A percentile compares a stretch with the other conserved stretches of the same genome.
Evolutionary conservation across 129 eudicot genomes (phyloP).

Genomic region (Flaveria ramosissima): DNA sequence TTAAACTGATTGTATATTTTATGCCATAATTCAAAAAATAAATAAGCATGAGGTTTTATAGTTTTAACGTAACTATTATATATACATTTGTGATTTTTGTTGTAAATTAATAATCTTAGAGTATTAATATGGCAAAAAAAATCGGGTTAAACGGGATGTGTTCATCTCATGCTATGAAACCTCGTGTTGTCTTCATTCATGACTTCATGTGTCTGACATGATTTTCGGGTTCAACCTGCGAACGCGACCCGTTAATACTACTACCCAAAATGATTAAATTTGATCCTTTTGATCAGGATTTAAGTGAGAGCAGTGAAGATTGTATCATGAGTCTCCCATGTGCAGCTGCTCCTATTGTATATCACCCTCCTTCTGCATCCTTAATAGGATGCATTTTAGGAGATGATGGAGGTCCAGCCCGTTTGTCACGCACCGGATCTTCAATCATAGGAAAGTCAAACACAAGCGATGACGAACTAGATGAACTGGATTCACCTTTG

Average conservation of each 20-base stretch:
- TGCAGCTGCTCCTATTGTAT: conserved; percentile 54
- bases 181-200: too few relatives aligned
- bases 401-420: conserved; percentile 40
- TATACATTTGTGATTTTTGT: too few relatives aligned
- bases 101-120: too few relatives aligned
- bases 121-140: too few relatives aligned
- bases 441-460: conserved; percentile 62
- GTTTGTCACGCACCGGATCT: conserved; percentile 60
- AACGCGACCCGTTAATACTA: neutral
- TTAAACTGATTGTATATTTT: too few relatives aligned
- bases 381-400: conserved; percentile 49
- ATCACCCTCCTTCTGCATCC: conserved; percentile 59
- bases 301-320: conserved; percentile 43
- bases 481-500: conserved; percentile 75
- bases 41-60: too few relatives aligned
- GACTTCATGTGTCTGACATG: neutral
- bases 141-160: too few relatives aligned
- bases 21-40: too few relatives aligned
- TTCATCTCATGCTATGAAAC: too few relatives aligned
- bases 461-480: conserved; percentile 88
- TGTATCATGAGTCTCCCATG: conserved; percentile 55
- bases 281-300: conserved; percentile 43
- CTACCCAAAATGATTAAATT: neutral
- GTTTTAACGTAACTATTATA: too few relatives aligned
- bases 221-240: neutral